These are phyloP conservation scores for Penicillium italicum DNA, from an alignment of 2,329 filamentous ascomycete genomes.

Conservation along the genomic window DNA sequence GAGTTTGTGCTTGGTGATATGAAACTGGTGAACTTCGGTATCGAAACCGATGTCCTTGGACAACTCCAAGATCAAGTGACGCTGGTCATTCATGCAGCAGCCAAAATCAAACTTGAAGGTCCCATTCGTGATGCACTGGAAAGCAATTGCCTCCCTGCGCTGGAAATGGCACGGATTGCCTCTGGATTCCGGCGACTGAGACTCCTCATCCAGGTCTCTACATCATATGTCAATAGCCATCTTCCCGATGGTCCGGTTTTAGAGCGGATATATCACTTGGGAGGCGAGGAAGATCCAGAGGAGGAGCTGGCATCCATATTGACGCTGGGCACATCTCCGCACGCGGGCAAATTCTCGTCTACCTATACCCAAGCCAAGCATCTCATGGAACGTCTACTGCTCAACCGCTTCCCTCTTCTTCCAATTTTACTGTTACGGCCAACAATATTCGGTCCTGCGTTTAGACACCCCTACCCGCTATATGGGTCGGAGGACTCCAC, in stretches of 20 bases:
- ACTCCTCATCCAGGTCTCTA: slow-evolving; percentile 31
- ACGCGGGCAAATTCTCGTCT: slow-evolving; percentile 26
- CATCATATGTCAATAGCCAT: slow-evolving; percentile 33
- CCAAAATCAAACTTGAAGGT: slow-evolving; percentile 32
- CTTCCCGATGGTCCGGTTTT: slow-evolving; percentile 29
- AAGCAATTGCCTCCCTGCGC: slow-evolving; percentile 32
- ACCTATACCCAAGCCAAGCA: slow-evolving; percentile 33
- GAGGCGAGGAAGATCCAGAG: slow-evolving; percentile 29
- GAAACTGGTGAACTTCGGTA: slow-evolving; percentile 24
- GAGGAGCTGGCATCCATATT: slow-evolving; percentile 27
- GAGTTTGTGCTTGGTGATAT: slow-evolving; percentile 33
- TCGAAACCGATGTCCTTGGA: slow-evolving; percentile 15
- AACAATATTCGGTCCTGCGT: slow-evolving; percentile 31
- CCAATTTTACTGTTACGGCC: slow-evolving; percentile 30
- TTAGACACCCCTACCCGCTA: slow-evolving; percentile 29
- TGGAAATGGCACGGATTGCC: slow-evolving; percentile 29
- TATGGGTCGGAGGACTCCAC: slow-evolving; percentile 33
- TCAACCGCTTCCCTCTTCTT: slow-evolving; percentile 26
- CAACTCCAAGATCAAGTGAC: slow-evolving; percentile 30
- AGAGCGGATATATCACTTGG: slow-evolving; percentile 25
- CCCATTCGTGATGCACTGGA: slow-evolving; percentile 27
- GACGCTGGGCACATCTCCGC: slow-evolving; percentile 12
- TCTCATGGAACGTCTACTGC: slow-evolving; percentile 30
- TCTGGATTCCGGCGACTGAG: slow-evolving; percentile 28
- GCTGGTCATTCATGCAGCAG: slow-evolving; percentile 32